These are phyloP conservation scores for Aspergillus sp. DNA, from an alignment of 2,329 filamentous ascomycete genomes.

Conservation along the genomic window DNA sequence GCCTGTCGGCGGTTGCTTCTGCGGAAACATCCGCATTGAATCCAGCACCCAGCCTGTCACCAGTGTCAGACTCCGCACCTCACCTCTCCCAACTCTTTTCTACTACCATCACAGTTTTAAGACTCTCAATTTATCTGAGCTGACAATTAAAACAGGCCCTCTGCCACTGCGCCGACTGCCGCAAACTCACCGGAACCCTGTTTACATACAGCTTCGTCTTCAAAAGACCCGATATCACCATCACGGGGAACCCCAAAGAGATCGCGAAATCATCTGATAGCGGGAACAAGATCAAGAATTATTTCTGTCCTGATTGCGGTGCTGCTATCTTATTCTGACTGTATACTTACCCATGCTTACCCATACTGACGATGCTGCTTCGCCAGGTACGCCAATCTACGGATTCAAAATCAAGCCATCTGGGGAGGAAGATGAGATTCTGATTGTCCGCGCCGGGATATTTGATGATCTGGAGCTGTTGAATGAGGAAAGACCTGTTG, in stretches of 20 bases:
- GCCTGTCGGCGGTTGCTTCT: slow-evolving; percentile 34
- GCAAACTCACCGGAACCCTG: slow-evolving; percentile 36
- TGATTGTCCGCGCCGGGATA: slow-evolving; percentile 37
- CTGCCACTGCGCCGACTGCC: slow-evolving; percentile 42
- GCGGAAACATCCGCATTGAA: slow-evolving; percentile 37
- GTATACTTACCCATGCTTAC: not conserved
- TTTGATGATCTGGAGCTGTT: slow-evolving; percentile 32
- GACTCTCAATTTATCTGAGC: not conserved
- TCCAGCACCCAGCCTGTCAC: slow-evolving; percentile 30
- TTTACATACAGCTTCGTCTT: slow-evolving; percentile 34
- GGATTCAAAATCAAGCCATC: slow-evolving; percentile 22
- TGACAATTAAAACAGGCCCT: slow-evolving; percentile 26
- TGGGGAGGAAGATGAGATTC: slow-evolving; percentile 23
- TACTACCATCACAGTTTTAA: not conserved
- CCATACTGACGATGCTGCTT: slow-evolving; percentile 1
- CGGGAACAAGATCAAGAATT: slow-evolving; percentile 36
- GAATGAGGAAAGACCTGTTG: slow-evolving; percentile 28
- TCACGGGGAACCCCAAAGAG: slow-evolving; percentile 36
- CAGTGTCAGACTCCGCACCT: too few relatives aligned
- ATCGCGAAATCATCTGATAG: slow-evolving; percentile 36
- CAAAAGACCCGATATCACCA: slow-evolving; percentile 26
- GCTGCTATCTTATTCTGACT: not conserved
- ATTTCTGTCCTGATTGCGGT: slow-evolving; percentile 42
- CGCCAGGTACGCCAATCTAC: slow-evolving; percentile 29
- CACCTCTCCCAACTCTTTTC: too few relatives aligned